Base-by-base conservation (phyloP, 495 filamentous ascomycete species). In the Apiosordaria backusii region DNA sequence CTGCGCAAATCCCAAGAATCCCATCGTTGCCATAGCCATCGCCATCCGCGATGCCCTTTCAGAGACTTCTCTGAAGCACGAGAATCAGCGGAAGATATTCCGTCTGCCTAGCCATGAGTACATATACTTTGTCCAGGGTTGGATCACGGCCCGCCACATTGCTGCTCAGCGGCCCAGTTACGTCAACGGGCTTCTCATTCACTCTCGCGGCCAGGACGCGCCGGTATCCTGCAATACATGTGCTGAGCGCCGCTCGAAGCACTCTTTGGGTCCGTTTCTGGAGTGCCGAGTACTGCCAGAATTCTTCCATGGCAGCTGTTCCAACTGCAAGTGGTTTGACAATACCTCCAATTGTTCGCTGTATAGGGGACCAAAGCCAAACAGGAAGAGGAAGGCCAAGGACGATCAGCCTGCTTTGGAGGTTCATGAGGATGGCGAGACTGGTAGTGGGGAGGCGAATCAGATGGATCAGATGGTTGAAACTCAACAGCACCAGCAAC, bases 261-360 rank as follows among this genome's bases (percentile, higher is more conserved):
- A 71, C 35, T 68, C 75, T 24, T 66, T 77, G 18, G 75, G 75
- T 0, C 75, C 75, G 1, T 77, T 77, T 21, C 50, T 74, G 26
- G 66, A 59, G 23, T 77, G 75, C 52, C 71, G 75, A 1, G 52
- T 69, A 13, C 53, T 77, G 16, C 67, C 67, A 4, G 75, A 72
- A 4, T 68, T 57, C 3, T 77, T 71, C 23, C 73, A 75, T 45
- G 74, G 74, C 65, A 75, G 75, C 63, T 77, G 75, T 61, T 77
- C 75, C 16, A 77, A 77, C 66, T 77, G 75, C 71, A 77, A 77
- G 67, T 77, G 75, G 75, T 77, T 77, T 50, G 75, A 77, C 67
- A 75, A 75, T 60, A 75, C 75, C 0, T 70, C 71, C 4, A 61
- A 52, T 9, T 77, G 75, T 63, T 77, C 75, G 22, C 61, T 77